Conservation (phyloP, 306 rosid species). For the Argentina anserina region DNA sequence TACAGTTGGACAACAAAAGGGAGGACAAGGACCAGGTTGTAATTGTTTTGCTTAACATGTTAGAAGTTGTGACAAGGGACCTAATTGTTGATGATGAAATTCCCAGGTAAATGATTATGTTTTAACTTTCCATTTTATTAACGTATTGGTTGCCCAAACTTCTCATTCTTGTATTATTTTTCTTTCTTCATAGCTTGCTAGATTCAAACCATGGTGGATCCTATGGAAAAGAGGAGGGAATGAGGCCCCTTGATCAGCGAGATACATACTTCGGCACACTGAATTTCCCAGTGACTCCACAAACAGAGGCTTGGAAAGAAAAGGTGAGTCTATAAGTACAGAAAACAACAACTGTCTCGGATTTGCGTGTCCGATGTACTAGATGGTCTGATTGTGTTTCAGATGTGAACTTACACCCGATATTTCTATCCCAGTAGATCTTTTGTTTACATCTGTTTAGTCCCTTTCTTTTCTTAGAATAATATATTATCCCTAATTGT, state of each 20-base stretch:
- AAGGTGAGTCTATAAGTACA: slow-evolving; percentile 44
- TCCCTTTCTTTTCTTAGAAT: background rate
- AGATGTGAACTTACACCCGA: no score
- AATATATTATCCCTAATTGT: background rate
- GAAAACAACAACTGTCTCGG: no score
- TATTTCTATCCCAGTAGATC: background rate
- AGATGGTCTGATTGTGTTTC: no score
- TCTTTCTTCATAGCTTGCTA: slow-evolving; percentile 50
- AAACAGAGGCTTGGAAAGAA: slow-evolving; percentile 86
- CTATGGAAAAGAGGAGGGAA: slow-evolving; percentile 52
- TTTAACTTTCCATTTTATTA: slow-evolving; percentile 8
- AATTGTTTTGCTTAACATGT: slow-evolving; percentile 88
- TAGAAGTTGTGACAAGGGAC: slow-evolving; percentile 91
- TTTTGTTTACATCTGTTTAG: background rate
- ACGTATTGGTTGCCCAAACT: background rate
- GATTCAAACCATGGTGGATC: slow-evolving; percentile 79
- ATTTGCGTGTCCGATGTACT: no score
- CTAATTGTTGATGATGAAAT: slow-evolving; percentile 82
- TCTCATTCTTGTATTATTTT: slow-evolving; percentile 18
- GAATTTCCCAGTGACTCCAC: slow-evolving; percentile 54
- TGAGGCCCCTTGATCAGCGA: slow-evolving; percentile 68
- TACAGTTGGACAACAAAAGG: slow-evolving; percentile 52
- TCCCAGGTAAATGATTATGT: slow-evolving; percentile 48
- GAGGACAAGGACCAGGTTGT: slow-evolving; percentile 81
- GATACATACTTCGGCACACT: slow-evolving; percentile 56